Evolutionary conservation across 306 rosid genomes (phyloP).

Genomic region (Comarum palustre): DNA sequence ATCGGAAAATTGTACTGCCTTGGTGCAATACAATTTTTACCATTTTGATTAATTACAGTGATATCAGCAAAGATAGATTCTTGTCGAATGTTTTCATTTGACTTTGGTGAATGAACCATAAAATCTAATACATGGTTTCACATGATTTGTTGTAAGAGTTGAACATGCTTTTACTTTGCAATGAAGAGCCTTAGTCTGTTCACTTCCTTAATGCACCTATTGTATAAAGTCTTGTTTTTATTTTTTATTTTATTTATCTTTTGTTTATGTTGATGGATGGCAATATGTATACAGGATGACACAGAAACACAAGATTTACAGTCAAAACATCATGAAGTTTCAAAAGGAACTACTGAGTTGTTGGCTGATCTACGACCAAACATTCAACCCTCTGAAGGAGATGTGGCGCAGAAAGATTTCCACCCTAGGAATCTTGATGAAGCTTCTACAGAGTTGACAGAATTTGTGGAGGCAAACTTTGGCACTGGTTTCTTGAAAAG

Average conservation of each 20-base stretch:
- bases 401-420: constrained; percentile 36
- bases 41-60: background rate
- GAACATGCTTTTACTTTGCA: background rate
- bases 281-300: constrained; percentile 54
- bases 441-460: constrained; percentile 44
- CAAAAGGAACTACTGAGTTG: constrained; percentile 29
- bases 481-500: constrained; percentile 70
- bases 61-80: background rate
- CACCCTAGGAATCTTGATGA: constrained; percentile 27
- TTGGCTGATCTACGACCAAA: constrained; percentile 26
- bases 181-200: background rate
- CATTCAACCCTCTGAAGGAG: constrained; percentile 36
- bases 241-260: too few species aligned
- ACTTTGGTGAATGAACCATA: background rate
- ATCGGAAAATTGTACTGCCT: background rate
- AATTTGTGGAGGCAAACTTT: constrained; percentile 36
- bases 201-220: background rate
- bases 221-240: background rate
- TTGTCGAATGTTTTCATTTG: background rate
- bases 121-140: background rate
- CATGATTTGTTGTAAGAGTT: background rate
- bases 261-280: constrained; percentile 24
- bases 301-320: constrained; percentile 32
- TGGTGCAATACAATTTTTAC: background rate
- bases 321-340: constrained; percentile 32